Evolutionary conservation across 495 filamentous ascomycete species (phyloP).

Genomic region (Pyrenopolyporus hunteri): DNA sequence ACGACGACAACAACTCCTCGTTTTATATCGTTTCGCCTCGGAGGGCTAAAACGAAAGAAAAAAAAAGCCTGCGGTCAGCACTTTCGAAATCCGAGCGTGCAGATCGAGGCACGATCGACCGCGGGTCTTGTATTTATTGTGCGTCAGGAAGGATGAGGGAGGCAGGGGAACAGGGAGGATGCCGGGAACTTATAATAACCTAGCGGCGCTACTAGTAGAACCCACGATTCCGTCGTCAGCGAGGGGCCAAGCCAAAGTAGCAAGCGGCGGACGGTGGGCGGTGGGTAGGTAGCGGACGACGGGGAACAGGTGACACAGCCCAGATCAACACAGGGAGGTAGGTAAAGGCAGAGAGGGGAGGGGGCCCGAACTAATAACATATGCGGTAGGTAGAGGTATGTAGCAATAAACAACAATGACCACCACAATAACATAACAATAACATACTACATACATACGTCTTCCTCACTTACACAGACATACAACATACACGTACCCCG

Average conservation of each 20-base stretch:
- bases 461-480: constrained; percentile 1
- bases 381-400: neutral
- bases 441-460: constrained; percentile 7
- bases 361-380: constrained; percentile 15
- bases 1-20: neutral
- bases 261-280: neutral
- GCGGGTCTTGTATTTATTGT: constrained; percentile 19
- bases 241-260: constrained; percentile 18
- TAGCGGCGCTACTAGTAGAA: constrained; percentile 29
- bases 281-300: constrained; percentile 1
- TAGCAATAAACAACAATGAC: too few species aligned
- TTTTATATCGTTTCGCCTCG: constrained; percentile 27
- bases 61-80: constrained; percentile 22
- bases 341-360: constrained; percentile 2
- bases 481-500: constrained; percentile 32
- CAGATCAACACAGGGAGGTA: neutral
- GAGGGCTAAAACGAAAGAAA: constrained; percentile 37
- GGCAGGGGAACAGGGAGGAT: constrained; percentile 24
- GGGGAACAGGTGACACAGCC: constrained; percentile 31
- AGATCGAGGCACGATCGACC: constrained; percentile 22
- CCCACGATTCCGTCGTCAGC: constrained; percentile 37
- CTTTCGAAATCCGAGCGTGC: constrained; percentile 14
- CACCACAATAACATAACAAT: too few species aligned
- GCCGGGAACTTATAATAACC: constrained; percentile 33
- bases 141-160: constrained; percentile 21